Percentiles rank a stretch among this genome's conserved stretches.
These are phyloP conservation scores for Pichia cephalocereana DNA, from an alignment of 805 yeast genomes.

Conservation along the genomic window DNA sequence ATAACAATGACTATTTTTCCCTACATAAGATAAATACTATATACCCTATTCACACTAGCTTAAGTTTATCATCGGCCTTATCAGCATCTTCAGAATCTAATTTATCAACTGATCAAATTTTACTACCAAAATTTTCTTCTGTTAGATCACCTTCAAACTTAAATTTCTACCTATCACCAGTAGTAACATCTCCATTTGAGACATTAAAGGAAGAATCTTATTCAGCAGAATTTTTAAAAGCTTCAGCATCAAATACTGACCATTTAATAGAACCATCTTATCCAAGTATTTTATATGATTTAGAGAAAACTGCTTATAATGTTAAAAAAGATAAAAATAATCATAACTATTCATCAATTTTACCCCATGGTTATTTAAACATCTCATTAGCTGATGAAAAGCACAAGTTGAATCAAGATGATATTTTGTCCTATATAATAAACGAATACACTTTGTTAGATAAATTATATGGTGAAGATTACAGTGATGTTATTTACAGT, in stretches of 20 bases:
- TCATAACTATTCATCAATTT: not conserved
- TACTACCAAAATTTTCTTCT: not conserved
- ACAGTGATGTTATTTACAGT: slow-evolving; percentile 4
- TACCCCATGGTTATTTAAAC: slow-evolving; percentile 9
- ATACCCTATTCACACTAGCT: not conserved
- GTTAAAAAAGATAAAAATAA: not conserved
- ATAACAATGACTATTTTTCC: not conserved
- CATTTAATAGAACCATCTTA: not conserved
- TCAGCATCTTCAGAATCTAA: not conserved
- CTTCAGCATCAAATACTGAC: not conserved
- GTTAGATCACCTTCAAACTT: not conserved
- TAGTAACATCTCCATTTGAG: not conserved
- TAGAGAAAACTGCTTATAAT: not conserved
- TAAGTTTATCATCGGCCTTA: not conserved
- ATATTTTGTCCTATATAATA: not conserved
- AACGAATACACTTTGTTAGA: slow-evolving; percentile 12
- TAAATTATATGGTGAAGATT: slow-evolving; percentile 4
- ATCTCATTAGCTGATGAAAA: slow-evolving; percentile 1
- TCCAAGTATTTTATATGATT: slow-evolving; percentile 1
- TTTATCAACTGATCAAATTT: not conserved
- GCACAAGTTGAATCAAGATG: not conserved
- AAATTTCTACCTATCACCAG: slow-evolving; percentile 1
- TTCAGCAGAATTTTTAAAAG: not conserved
- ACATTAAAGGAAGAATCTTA: not conserved
- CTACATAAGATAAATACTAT: not conserved